These are phyloP conservation scores for Paspalum vaginatum DNA, from an alignment of 176 grass and related monocot species.

Conservation along the genomic window DNA sequence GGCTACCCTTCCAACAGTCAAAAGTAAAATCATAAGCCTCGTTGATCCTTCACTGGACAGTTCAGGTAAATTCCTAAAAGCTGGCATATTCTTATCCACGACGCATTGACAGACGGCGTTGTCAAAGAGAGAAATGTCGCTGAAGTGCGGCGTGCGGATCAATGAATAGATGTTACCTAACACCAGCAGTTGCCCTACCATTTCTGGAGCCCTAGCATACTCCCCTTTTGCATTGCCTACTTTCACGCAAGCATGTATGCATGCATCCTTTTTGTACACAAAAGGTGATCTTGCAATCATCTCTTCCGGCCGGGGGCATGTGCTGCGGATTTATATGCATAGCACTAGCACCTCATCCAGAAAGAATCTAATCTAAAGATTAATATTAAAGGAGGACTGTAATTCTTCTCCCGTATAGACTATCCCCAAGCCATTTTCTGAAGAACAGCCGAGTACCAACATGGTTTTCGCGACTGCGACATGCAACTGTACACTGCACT, in stretches of 20 bases:
- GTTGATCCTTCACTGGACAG: not conserved
- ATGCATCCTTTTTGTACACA: slow-evolving; percentile 11
- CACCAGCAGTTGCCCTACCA: slow-evolving; percentile 15
- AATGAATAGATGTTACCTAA: slow-evolving; percentile 28
- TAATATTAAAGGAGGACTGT: not conserved
- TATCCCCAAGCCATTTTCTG: slow-evolving; percentile 1
- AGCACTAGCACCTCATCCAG: not conserved
- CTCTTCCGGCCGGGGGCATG: not conserved
- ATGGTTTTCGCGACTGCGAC: slow-evolving; percentile 19
- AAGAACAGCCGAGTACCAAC: not conserved
- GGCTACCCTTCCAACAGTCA: not conserved
- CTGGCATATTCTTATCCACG: not conserved
- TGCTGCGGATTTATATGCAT: not conserved
- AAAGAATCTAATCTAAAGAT: not conserved
- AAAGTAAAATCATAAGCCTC: slow-evolving; percentile 38
- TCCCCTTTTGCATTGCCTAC: slow-evolving; percentile 14
- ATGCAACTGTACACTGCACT: not conserved
- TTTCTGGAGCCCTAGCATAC: slow-evolving; percentile 23
- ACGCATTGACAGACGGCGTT: not conserved
- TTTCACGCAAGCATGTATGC: not conserved
- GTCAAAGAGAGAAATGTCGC: not conserved
- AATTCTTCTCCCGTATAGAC: not conserved
- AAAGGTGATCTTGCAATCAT: slow-evolving; percentile 29
- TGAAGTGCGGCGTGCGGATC: slow-evolving; percentile 13
- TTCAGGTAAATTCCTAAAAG: slow-evolving; percentile 10